phyloP scores from a whole-genome alignment of 2,329 filamentous ascomycete species.

The Colletotrichum godetiae region DNA sequence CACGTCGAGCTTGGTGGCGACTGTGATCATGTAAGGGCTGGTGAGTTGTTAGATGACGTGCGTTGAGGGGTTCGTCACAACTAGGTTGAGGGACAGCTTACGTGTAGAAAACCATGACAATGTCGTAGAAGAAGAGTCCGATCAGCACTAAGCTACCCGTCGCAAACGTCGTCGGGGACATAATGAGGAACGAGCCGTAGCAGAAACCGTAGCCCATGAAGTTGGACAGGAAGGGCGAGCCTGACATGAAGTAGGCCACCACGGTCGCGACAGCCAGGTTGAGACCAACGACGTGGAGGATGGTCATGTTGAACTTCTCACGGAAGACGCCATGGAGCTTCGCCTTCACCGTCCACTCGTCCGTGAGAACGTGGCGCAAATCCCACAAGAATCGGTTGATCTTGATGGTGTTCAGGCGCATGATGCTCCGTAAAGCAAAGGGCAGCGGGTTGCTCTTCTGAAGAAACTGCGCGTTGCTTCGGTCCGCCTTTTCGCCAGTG shows the following conservation, averaged over 20 bases:
- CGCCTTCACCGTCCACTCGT: conserved; percentile 63
- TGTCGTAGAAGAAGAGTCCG: conserved; percentile 93
- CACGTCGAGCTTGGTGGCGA: conserved; percentile 89
- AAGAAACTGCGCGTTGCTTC: background rate
- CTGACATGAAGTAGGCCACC: conserved; percentile 75
- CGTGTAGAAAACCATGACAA: conserved; percentile 91
- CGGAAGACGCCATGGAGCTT: conserved; percentile 63
- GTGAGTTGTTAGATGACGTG: conserved; percentile 36
- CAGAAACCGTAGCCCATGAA: conserved; percentile 88
- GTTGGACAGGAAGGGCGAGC: conserved; percentile 75
- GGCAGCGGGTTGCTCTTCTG: conserved; percentile 46
- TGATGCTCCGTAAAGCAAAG: conserved; percentile 37
- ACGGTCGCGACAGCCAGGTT: conserved; percentile 65
- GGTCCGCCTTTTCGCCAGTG: background rate
- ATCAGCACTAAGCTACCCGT: conserved; percentile 83
- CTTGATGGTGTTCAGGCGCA: conserved; percentile 1
- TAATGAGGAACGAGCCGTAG: conserved; percentile 82
- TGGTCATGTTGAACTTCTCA: conserved; percentile 61
- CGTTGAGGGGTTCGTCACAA: background rate
- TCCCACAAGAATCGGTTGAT: conserved; percentile 55
- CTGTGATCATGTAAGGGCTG: conserved; percentile 84
- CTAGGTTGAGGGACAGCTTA: conserved; percentile 51
- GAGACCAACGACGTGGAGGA: conserved; percentile 68
- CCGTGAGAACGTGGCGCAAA: conserved; percentile 60
- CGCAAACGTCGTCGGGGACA: conserved; percentile 89